Evolutionary conservation across 805 yeast genomes (phyloP), one percentile per base, ranked within the genome.

Genomic region (Ogataea paradorogensis): DNA sequence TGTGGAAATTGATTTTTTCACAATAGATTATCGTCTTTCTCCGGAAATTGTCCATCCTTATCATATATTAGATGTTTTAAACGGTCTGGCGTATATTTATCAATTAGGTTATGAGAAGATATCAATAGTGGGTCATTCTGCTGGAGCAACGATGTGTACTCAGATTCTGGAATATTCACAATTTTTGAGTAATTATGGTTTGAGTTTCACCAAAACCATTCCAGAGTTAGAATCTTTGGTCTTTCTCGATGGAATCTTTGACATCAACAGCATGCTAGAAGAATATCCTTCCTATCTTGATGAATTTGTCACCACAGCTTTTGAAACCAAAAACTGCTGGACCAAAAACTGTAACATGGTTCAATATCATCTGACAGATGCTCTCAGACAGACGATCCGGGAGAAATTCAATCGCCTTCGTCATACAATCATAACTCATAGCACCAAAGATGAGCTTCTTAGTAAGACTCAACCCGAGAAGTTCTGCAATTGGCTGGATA

Each of bases 211-310:
- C 46, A 30, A 34, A 26, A 21, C 30, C 15, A 10, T 53, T 8
- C 59, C 61, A 0, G 18, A 20, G 1, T 42, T 64, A 30, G 41
- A 50, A 1, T 36, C 57, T 28, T 45, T 61, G 9, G 56, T 73
- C 27, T 63, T 80, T 18, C 53, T 83, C 1, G 95, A 85, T 52
- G 95, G 95, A 0, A 86, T 87, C 35, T 84, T 73, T 58, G 74
- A 82, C 47, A 56, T 81, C 5, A 47, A 41, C 1, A 65, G 64
- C 9, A 59, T 87, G 35, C 46, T 82, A 1, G 58, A 61, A 1
- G 93, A 84, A 52, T 82, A 84, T 55, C 84, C 85, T 0, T 51
- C 48, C 5, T 87, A 85, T 56, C 13, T 33, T 3, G 48, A 52
- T 10, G 60, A 57, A 5, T 84, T 84, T 56, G 79, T 86, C 1